Evolutionary conservation across 2,329 filamentous ascomycete genomes (phyloP).

Genomic region (Beauveria bassiana): DNA sequence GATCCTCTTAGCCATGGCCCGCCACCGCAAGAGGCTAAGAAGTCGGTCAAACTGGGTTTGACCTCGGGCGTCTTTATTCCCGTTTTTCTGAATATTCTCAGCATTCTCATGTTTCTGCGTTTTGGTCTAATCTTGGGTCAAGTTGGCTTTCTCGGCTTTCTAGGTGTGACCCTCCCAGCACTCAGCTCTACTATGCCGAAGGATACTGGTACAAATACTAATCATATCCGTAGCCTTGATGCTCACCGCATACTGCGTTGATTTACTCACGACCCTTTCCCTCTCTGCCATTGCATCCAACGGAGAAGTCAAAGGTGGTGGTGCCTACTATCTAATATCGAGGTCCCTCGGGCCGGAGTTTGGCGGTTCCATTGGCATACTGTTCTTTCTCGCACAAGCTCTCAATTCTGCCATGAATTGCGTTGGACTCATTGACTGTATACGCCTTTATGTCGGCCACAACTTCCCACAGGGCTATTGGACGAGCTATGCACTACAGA

Average conservation of each 20-base stretch:
- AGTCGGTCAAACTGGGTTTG: slow-evolving; percentile 60
- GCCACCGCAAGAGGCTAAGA: slow-evolving; percentile 27
- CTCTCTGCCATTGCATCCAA: slow-evolving; percentile 86
- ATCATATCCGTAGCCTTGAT: slow-evolving; percentile 52
- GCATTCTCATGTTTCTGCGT: slow-evolving; percentile 85
- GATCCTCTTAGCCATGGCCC: not conserved
- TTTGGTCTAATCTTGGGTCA: slow-evolving; percentile 82
- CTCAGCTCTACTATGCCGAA: not conserved
- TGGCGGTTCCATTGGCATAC: slow-evolving; percentile 76
- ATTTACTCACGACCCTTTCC: slow-evolving; percentile 78
- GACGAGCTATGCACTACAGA: slow-evolving; percentile 70
- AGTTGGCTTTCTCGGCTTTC: slow-evolving; percentile 68
- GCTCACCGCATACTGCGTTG: slow-evolving; percentile 66
- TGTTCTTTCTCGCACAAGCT: slow-evolving; percentile 86
- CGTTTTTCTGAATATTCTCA: slow-evolving; percentile 81
- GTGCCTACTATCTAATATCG: slow-evolving; percentile 84
- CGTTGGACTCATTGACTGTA: slow-evolving; percentile 76
- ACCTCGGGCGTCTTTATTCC: slow-evolving; percentile 79
- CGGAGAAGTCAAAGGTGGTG: slow-evolving; percentile 78
- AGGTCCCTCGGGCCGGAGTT: slow-evolving; percentile 81
- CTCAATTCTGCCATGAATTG: slow-evolving; percentile 84
- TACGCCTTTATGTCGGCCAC: slow-evolving; percentile 65
- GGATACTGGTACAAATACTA: not conserved
- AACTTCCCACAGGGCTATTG: slow-evolving; percentile 65
- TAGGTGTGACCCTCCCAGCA: slow-evolving; percentile 47